Evolutionary conservation across 495 filamentous ascomycete species (phyloP).

Genomic region (Amorphotheca resinae): DNA sequence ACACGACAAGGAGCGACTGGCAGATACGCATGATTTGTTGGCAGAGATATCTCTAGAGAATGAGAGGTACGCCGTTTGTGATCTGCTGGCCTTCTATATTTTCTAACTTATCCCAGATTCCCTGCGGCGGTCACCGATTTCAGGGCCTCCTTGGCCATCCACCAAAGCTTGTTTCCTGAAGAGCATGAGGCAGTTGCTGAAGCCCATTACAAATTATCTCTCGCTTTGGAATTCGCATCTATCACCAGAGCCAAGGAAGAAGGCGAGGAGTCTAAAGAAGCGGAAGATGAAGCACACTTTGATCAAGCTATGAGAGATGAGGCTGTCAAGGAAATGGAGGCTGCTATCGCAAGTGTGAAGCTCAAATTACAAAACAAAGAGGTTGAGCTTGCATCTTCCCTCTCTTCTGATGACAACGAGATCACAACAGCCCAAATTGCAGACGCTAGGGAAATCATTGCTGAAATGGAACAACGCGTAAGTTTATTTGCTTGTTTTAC

Average conservation of each 20-base stretch:
- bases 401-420: conserved; percentile 42
- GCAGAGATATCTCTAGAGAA: conserved; percentile 93
- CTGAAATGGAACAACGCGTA: conserved; percentile 77
- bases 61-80: conserved; percentile 40
- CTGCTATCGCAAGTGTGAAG: conserved; percentile 67
- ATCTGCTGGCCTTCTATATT: neutral
- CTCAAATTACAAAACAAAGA: conserved; percentile 66
- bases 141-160: conserved; percentile 59
- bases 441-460: conserved; percentile 77
- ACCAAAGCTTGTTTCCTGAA: conserved; percentile 59
- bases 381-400: conserved; percentile 40
- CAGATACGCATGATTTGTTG: conserved; percentile 83
- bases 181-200: conserved; percentile 80
- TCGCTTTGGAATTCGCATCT: conserved; percentile 87
- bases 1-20: conserved; percentile 68
- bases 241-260: conserved; percentile 47
- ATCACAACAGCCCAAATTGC: conserved; percentile 52
- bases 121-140: conserved; percentile 68
- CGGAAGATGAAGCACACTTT: conserved; percentile 25
- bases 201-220: conserved; percentile 88
- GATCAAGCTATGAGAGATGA: conserved; percentile 63
- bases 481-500: conserved; percentile 21
- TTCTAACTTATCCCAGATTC: conserved; percentile 38
- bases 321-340: conserved; percentile 65
- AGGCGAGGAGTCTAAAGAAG: conserved; percentile 22